phyloP scores from a whole-genome alignment of 768 basidiomycete genomes.

The Suillus alpinus region DNA sequence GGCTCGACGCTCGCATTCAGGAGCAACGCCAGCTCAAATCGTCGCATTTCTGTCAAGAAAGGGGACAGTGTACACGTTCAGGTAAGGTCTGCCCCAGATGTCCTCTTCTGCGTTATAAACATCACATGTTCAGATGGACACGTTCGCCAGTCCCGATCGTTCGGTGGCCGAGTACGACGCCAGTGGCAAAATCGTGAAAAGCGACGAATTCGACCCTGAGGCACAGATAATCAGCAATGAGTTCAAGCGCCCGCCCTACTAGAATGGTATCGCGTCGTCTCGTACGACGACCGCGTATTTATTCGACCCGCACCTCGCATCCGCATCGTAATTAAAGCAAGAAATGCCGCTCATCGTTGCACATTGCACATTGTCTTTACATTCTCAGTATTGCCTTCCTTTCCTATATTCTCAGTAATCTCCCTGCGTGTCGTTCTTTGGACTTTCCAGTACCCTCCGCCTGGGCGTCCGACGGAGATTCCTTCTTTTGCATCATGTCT shows the following conservation, averaged over 20 bases:
- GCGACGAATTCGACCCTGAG: slow-evolving; percentile 54
- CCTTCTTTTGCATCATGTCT: background rate
- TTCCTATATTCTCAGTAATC: background rate
- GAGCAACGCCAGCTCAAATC: slow-evolving; percentile 29
- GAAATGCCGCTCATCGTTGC: background rate
- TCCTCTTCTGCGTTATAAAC: slow-evolving; percentile 4
- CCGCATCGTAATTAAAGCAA: background rate
- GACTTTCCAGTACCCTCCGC: background rate
- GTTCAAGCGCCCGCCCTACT: slow-evolving; percentile 58
- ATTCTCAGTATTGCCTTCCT: background rate
- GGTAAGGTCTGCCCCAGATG: slow-evolving; percentile 29
- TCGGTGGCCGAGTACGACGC: slow-evolving; percentile 54
- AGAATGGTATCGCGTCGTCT: slow-evolving; percentile 2
- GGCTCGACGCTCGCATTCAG: slow-evolving; percentile 64
- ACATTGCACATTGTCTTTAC: background rate
- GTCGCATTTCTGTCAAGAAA: slow-evolving; percentile 33
- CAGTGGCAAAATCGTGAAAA: slow-evolving; percentile 46
- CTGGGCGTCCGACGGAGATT: background rate
- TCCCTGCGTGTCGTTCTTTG: background rate
- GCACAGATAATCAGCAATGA: slow-evolving; percentile 56
- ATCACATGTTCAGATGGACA: slow-evolving; percentile 54
- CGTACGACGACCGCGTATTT: background rate
- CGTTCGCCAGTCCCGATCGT: slow-evolving; percentile 51
- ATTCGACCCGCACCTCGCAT: background rate
- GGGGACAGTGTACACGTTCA: slow-evolving; percentile 60